Percentiles rank a stretch among this genome's conserved stretches.
These are phyloP conservation scores for Hemisphaericaspora lyxosophila DNA, from an alignment of 1,139 yeast species.

Conservation along the genomic window DNA sequence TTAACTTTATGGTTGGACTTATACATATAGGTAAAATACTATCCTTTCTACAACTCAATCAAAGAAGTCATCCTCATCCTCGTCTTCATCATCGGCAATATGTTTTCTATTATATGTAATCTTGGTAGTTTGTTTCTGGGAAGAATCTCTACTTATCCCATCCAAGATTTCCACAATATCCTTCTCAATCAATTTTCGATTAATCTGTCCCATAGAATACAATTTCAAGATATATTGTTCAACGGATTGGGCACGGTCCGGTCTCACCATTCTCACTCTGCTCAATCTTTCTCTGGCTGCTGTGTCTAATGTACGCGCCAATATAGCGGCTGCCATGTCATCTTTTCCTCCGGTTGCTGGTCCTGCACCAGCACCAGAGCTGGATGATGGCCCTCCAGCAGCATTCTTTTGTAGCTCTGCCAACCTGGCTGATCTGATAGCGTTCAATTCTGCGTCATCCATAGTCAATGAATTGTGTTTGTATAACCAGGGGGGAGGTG, in stretches of 20 bases:
- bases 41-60: conserved; percentile 22
- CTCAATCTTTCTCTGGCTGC: conserved; percentile 86
- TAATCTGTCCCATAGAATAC: conserved; percentile 77
- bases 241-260: conserved; percentile 89
- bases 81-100: conserved; percentile 21
- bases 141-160: conserved; percentile 78
- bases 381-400: conserved; percentile 35
- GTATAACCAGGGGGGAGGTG: no score
- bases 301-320: conserved; percentile 74
- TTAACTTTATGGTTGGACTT: no score
- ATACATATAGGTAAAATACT: neutral
- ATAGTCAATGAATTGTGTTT: no score
- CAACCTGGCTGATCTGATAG: conserved; percentile 84
- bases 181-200: conserved; percentile 68
- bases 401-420: conserved; percentile 70
- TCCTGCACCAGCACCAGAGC: conserved; percentile 14
- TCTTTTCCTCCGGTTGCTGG: conserved; percentile 21
- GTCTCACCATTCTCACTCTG: conserved; percentile 83
- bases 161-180: conserved; percentile 83
- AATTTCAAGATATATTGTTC: conserved; percentile 75
- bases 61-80: conserved; percentile 33
- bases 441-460: conserved; percentile 83
- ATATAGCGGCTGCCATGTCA: conserved; percentile 38
- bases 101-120: conserved; percentile 42
- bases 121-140: conserved; percentile 59